A percentile compares a stretch with the other conserved stretches of the same genome.
Evolutionary conservation across 2,329 filamentous ascomycete species (phyloP).

Genomic region (Colletotrichum lini): DNA sequence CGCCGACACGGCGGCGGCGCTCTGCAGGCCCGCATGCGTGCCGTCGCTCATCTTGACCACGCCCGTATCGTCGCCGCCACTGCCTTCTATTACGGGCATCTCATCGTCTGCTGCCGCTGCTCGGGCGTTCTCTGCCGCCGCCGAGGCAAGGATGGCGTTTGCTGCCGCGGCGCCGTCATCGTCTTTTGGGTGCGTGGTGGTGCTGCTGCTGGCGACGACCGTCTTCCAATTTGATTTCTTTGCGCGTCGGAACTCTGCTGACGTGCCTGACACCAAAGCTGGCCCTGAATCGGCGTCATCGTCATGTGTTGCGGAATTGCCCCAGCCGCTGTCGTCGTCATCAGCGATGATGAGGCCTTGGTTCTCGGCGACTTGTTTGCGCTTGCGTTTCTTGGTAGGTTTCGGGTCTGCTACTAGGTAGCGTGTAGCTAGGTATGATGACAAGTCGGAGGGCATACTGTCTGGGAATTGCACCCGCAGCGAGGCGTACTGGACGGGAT

Average conservation of each 20-base stretch:
- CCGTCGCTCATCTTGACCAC: slow-evolving; percentile 86
- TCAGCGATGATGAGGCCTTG: slow-evolving; percentile 75
- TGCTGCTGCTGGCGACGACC: slow-evolving; percentile 63
- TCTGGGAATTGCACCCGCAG: background rate
- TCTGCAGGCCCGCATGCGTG: slow-evolving; percentile 89
- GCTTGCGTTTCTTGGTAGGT: slow-evolving; percentile 74
- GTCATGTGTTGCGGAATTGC: slow-evolving; percentile 50
- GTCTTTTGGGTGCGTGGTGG: slow-evolving; percentile 45
- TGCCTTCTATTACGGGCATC: slow-evolving; percentile 60
- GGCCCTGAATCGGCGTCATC: slow-evolving; percentile 69
- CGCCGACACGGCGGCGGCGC: slow-evolving; percentile 81
- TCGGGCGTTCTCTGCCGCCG: slow-evolving; percentile 76
- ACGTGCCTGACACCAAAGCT: slow-evolving; percentile 64
- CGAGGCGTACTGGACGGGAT: background rate
- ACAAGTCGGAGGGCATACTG: slow-evolving; percentile 73
- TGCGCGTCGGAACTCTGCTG: slow-evolving; percentile 77
- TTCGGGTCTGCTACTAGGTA: slow-evolving; percentile 79
- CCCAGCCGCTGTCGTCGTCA: slow-evolving; percentile 72
- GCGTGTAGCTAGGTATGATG: slow-evolving; percentile 90
- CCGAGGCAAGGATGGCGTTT: slow-evolving; percentile 82
- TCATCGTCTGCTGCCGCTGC: slow-evolving; percentile 64
- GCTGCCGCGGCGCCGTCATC: slow-evolving; percentile 74
- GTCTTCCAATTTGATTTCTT: slow-evolving; percentile 89
- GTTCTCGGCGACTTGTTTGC: slow-evolving; percentile 63
- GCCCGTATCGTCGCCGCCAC: slow-evolving; percentile 59